A percentile compares a stretch with the other conserved stretches of the same genome.
phyloP scores from a whole-genome alignment of 2,329 filamentous ascomycete species.

The Paraconiothyrium brasiliense region DNA sequence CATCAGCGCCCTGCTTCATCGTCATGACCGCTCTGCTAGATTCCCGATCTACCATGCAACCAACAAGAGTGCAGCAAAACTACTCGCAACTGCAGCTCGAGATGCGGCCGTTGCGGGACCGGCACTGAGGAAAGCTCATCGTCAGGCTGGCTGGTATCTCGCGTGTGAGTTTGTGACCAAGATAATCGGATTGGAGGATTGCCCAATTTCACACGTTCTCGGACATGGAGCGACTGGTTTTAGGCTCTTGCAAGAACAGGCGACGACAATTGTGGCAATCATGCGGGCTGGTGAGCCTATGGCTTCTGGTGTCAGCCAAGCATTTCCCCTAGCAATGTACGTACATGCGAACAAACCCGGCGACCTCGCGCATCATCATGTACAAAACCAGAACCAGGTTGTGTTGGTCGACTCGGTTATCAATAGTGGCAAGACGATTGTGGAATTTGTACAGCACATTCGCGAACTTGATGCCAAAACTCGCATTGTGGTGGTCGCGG shows the following conservation, averaged over 20 bases:
- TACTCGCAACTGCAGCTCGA: constrained; percentile 65
- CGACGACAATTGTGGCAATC: constrained; percentile 64
- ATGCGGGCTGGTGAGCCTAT: constrained; percentile 71
- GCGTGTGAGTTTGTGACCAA: constrained; percentile 59
- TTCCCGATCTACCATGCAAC: constrained; percentile 55
- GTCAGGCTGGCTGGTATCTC: constrained; percentile 62
- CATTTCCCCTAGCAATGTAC: constrained; percentile 62
- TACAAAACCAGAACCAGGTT: constrained; percentile 42
- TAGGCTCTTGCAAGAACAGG: constrained; percentile 57
- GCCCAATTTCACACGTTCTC: constrained; percentile 63
- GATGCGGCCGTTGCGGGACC: constrained; percentile 59
- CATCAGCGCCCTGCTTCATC: constrained; percentile 27
- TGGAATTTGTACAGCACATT: constrained; percentile 61
- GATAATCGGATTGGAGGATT: constrained; percentile 61
- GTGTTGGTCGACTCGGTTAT: constrained; percentile 69
- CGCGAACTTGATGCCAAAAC: constrained; percentile 51
- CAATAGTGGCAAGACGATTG: constrained; percentile 63
- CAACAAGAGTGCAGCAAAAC: constrained; percentile 54
- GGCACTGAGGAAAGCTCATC: constrained; percentile 60
- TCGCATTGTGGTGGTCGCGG: constrained; percentile 64
- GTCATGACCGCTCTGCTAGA: constrained; percentile 6
- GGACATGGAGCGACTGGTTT: constrained; percentile 57
- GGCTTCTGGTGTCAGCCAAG: constrained; percentile 65
- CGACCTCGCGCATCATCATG: constrained; percentile 52
- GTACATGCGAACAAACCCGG: constrained; percentile 55